Base-by-base conservation (phyloP, 441 rosid genomes). In the Biscutella laevigata region DNA sequence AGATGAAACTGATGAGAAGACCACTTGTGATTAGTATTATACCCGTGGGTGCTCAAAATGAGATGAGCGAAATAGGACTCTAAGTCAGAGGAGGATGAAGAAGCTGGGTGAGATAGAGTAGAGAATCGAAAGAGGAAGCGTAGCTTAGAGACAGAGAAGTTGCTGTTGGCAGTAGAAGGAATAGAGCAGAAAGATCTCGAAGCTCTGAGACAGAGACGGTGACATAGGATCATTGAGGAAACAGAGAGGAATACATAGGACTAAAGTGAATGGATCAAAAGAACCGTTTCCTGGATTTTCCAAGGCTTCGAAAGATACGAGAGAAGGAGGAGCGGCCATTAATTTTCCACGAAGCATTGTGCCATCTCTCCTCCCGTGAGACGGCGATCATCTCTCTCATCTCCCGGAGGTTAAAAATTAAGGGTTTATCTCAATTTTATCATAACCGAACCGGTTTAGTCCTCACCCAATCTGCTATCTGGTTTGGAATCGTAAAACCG, bases 141-240 rank as follows among this genome's bases (percentile, higher is more conserved):
- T 22, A n/a, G n/a, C n/a, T n/a, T n/a, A n/a, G 68, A 24, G 47
- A 19, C 7, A 37, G 7, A 39, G 51, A 1, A 48, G 59, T 4
- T 46, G 49, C 25, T 52, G 34, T 6, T 52, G 35, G 40, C 10
- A 41, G 62, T 53, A 46, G 65, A 44, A 22, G n/a, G n/a, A n/a
- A 58, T 32, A 19, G 64, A 54, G 47, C 62, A 67, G 53, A 71
- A 67, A 61, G 77, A 73, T 77, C 69, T 77, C 58, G 80, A 72
- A 67, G 77, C 76, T 77, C 76, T 67, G 65, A 46, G 65, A 53
- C 66, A 66, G 71, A 66, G 61, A 54, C 66, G 61, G 61, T 59
- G 71, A 55, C 69, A 59, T 69, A 74, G 74, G 73, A 64, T 77
- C 90, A 80, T 83, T 71, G 72, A 61, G 20, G 72, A 68, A 16